Conservation (phyloP, 805 yeast species). For the Kodamaea laetipori region DNA sequence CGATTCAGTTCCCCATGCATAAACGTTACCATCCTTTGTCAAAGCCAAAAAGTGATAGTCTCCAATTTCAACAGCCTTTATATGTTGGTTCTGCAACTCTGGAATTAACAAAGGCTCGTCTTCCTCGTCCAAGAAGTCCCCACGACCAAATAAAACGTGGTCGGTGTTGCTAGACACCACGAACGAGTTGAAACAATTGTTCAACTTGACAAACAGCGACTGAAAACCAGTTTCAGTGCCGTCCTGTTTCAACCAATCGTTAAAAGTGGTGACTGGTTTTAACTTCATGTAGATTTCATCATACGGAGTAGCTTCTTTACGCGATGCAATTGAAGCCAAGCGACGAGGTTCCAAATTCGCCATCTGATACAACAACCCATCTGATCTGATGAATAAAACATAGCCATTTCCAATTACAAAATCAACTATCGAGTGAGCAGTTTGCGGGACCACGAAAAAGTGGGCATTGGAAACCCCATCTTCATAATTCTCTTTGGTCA, state of each 20-base stretch:
- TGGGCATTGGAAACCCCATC: constrained; percentile 32
- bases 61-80: constrained; percentile 64
- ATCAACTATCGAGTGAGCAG: constrained; percentile 49
- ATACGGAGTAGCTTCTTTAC: not conserved
- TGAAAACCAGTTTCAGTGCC: constrained; percentile 17
- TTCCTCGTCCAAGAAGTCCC: constrained; percentile 14
- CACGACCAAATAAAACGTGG: constrained; percentile 44
- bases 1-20: constrained; percentile 71
- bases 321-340: constrained; percentile 5
- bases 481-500: constrained; percentile 23
- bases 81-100: constrained; percentile 48
- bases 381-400: constrained; percentile 50
- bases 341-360: constrained; percentile 14
- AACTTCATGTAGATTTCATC: constrained; percentile 15
- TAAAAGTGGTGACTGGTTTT: constrained; percentile 28
- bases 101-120: constrained; percentile 33
- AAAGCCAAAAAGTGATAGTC: constrained; percentile 72
- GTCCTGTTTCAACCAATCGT: constrained; percentile 29
- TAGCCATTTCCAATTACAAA: constrained; percentile 56
- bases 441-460: constrained; percentile 43
- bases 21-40: constrained; percentile 55
- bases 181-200: constrained; percentile 56
- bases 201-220: constrained; percentile 49
- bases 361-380: constrained; percentile 44
- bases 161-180: constrained; percentile 58